A percentile compares a stretch with the other conserved stretches of the same genome.
Conservation (phyloP, 345 rosid species). For the Kandelia obovata region DNA sequence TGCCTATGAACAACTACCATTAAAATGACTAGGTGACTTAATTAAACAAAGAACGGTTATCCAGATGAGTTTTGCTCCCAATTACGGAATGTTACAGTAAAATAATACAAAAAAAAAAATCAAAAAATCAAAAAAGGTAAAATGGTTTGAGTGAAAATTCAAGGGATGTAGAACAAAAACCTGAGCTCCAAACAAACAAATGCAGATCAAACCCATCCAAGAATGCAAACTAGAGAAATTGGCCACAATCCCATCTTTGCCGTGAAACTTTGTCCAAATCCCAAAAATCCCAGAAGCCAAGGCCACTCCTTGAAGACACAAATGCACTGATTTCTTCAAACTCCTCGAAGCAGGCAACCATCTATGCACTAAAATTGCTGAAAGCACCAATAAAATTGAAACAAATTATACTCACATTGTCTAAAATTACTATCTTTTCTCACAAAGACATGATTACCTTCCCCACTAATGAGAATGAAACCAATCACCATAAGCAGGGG, state of each 20-base stretch:
- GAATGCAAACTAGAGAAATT: conserved; percentile 93
- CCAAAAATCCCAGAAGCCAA: conserved; percentile 79
- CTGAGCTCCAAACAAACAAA: conserved; percentile 85
- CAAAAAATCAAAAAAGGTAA: background rate
- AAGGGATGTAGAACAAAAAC: conserved; percentile 25
- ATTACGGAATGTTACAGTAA: background rate
- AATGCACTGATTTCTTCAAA: conserved; percentile 77
- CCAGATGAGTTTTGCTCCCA: background rate
- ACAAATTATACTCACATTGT: conserved; percentile 8
- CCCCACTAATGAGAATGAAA: conserved; percentile 86
- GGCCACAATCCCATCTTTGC: conserved; percentile 54
- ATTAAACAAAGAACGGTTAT: too few relatives aligned
- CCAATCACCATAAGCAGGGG: conserved; percentile 93
- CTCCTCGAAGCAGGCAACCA: conserved; percentile 91
- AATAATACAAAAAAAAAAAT: background rate
- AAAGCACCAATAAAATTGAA: conserved; percentile 10
- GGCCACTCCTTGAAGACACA: conserved; percentile 85
- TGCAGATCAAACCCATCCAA: conserved; percentile 93
- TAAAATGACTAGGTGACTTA: too few relatives aligned
- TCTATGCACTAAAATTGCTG: conserved; percentile 84
- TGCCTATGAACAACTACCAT: too few relatives aligned
- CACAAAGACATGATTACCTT: conserved; percentile 45
- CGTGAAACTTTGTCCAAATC: conserved; percentile 83
- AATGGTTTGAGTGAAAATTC: background rate
- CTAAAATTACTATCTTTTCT: background rate